Evolutionary conservation across 2,329 filamentous ascomycete species (phyloP), one percentile per base, ranked within the genome.

Genomic region (Colletotrichum plurivorum): DNA sequence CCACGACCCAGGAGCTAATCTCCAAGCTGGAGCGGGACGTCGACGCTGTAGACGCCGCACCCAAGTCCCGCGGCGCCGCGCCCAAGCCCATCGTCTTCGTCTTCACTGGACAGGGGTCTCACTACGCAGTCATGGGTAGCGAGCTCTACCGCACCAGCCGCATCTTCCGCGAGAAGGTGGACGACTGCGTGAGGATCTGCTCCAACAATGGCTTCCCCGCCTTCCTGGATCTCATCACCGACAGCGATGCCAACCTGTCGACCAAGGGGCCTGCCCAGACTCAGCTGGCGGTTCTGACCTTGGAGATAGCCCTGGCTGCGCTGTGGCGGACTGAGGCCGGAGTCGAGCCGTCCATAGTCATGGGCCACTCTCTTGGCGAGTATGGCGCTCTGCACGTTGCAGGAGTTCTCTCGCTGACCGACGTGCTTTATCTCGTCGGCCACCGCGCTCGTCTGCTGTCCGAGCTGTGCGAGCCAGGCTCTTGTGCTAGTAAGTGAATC

Each of bases 371-470:
- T 22, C 46, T 49, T 8, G 46, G 46, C 16, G 46, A 49, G 18
- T 49, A 49, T 8, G 79, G 78, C 0, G 79, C 78, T 2, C 63
- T 81, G 4, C 76, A 77, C 48, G 68, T 80, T 1, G 75, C 78
- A 2, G 77, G 77, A 1, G 69, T 71, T 0, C 55, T 81, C 12
- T 76, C 73, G 9, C 71, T 80, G 0, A 8, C 60, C 5, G 79
- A 82, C 48, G 72, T 88, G 71, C 81, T 94, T 10, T 88, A 87
- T 52, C 81, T 93, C 0, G 89, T 92, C 5, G 90, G 90, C 8
- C 75, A 80, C 20, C 84, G 91, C 66, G 90, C 90, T 1, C 76
- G 83, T 71, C 76, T 91, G 15, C 80, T 91, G 8, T 15, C n/a
- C 12, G 20, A 45, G 16, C n/a, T 27, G 8, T 56, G 52, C 5